Conservation (phyloP, 768 basidiomycete species). For the Boletellus ananas region DNA sequence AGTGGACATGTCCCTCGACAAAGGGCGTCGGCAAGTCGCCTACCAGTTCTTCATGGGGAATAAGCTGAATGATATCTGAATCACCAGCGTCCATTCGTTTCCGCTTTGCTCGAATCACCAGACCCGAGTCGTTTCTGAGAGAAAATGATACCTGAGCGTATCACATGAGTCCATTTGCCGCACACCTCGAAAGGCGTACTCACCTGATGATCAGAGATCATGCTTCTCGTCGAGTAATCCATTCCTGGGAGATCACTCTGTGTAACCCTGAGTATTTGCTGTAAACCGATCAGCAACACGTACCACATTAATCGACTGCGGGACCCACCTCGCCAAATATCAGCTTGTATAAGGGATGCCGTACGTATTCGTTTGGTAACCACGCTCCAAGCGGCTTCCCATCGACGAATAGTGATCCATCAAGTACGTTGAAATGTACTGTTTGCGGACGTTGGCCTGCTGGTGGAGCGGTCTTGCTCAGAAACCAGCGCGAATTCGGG, state of each 20-base stretch:
- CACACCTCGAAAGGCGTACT: neutral
- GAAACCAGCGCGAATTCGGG: conserved; percentile 30
- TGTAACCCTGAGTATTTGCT: conserved; percentile 14
- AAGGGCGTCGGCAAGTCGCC: conserved; percentile 26
- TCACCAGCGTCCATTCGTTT: neutral
- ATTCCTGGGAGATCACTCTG: conserved; percentile 22
- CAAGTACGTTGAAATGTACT: too few relatives aligned
- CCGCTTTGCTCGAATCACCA: conserved; percentile 13
- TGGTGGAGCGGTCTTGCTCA: conserved; percentile 16
- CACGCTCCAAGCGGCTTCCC: conserved; percentile 19
- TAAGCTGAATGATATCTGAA: conserved; percentile 17
- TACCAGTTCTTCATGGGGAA: conserved; percentile 19
- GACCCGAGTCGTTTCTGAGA: neutral
- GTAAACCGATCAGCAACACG: neutral
- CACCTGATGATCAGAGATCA: conserved; percentile 18
- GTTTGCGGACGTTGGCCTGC: too few relatives aligned
- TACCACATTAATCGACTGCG: neutral
- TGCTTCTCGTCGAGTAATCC: conserved; percentile 20
- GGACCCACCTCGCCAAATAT: conserved; percentile 21
- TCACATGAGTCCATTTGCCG: neutral
- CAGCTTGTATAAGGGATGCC: conserved; percentile 10
- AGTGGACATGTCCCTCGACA: conserved; percentile 26
- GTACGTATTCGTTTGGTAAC: conserved; percentile 11
- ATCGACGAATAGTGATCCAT: conserved; percentile 22
- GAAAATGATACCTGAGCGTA: conserved; percentile 12